Evolutionary conservation across 2,329 filamentous ascomycete species (phyloP), one percentile per base, ranked within the genome.

Genomic region (Epichloe bromicola): DNA sequence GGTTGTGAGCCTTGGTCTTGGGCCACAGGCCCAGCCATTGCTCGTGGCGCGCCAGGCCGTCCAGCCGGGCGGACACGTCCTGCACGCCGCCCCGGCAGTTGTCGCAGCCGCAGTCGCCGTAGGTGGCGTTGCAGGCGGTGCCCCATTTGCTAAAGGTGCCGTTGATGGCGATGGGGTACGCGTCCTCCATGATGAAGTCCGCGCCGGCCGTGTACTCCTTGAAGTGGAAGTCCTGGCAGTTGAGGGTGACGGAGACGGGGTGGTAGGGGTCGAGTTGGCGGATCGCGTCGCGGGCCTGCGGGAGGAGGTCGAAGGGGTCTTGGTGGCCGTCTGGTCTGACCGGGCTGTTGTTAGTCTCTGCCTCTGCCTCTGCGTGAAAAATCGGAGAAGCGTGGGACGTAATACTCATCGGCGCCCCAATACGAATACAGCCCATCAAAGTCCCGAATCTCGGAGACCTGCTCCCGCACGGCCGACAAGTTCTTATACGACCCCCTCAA

Each of bases 91-190:
- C 76, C 2, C 62, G 56, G 61, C 80, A 83, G 61, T 78, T 74
- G 59, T 83, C 80, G 62, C 80, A 83, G 8, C 79, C 80, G 63
- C 79, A 82, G 64, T 78, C 75, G 54, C 79, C 79, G 49, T 80
- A 76, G 0, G 79, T 82, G 3, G 64, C 53, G 61, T 82, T 83
- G 60, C 76, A 80, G 0, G 64, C 61, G 0, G 79, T 83, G 52
- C 71, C 68, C 70, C 77, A 83, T 41, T 72, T 72, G 8, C 72
- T 77, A 56, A 67, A 78, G 3, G 69, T 74, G 4, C 71, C 64
- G 63, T 81, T 79, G 56, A 76, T 74, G 33, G 71, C 76, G 53
- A 83, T 70, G 1, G 79, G 79, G 60, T 83, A 83, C 0, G 73
- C 71, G 57, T 83, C 79, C 33, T 72, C 71, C 68, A 82, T 76